phyloP scores from a whole-genome alignment of 2,329 filamentous ascomycete species.

The Seiridium cupressi region DNA sequence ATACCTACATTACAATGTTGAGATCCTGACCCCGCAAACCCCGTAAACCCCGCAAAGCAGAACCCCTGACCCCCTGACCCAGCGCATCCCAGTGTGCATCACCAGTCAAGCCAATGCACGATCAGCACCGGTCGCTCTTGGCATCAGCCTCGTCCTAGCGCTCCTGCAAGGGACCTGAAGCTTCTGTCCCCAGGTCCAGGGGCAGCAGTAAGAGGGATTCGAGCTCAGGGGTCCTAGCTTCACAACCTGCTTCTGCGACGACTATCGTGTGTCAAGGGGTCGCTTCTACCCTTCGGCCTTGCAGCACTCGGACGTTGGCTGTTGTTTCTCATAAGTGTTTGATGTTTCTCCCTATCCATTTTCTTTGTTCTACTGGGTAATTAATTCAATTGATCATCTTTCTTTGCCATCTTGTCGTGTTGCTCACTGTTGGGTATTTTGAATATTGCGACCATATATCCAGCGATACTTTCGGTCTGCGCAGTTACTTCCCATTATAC shows the following conservation, averaged over 20 bases:
- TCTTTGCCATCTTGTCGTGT: neutral
- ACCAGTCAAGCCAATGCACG: neutral
- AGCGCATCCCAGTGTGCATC: neutral
- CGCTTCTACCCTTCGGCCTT: neutral
- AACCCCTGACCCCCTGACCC: neutral
- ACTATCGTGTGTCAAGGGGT: slow-evolving; percentile 3
- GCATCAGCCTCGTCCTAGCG: slow-evolving; percentile 18
- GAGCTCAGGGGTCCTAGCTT: neutral
- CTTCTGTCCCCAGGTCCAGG: neutral
- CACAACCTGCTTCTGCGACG: neutral
- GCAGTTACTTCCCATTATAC: no score
- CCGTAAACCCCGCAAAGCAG: neutral
- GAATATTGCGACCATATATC: no score
- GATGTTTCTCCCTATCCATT: neutral
- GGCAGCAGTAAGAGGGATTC: neutral
- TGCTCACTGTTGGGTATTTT: no score
- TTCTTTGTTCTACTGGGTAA: neutral
- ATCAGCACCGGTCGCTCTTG: slow-evolving; percentile 13
- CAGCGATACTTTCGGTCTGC: no score
- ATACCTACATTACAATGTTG: no score
- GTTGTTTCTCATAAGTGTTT: neutral
- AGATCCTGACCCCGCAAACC: neutral
- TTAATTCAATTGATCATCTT: neutral
- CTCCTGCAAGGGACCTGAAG: slow-evolving; percentile 12
- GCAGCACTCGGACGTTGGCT: neutral